Conservation (phyloP, 1,284 basidiomycete genomes). For the Puccinia triticina region DNA sequence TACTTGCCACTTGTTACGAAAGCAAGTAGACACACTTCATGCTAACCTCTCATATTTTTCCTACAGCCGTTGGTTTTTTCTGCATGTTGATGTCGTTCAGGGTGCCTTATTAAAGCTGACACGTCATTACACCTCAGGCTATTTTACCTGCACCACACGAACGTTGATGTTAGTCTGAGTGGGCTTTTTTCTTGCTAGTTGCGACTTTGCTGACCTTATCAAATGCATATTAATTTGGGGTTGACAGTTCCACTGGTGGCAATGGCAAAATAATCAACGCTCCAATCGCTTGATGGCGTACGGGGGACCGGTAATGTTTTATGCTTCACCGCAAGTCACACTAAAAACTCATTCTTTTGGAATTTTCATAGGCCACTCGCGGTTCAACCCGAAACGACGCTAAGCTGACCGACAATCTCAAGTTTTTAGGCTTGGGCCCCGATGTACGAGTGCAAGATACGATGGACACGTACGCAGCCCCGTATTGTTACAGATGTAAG, state of each 20-base stretch:
- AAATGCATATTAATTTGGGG: too few species aligned
- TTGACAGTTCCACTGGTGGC: conserved; percentile 26
- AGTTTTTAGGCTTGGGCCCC: conserved; percentile 14
- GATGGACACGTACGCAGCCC: conserved; percentile 32
- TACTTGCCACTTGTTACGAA: neutral
- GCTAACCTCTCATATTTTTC: neutral
- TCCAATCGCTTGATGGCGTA: conserved; percentile 19
- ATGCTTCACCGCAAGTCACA: neutral
- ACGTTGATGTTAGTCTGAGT: conserved; percentile 34
- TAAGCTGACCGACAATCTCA: conserved; percentile 21
- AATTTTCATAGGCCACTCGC: neutral
- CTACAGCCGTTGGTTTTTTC: conserved; percentile 31
- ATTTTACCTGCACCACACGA: conserved; percentile 42
- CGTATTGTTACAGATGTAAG: conserved; percentile 48
- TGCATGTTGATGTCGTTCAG: neutral
- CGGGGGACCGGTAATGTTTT: conserved; percentile 22
- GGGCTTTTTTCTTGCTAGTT: neutral
- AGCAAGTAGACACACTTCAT: neutral
- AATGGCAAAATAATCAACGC: conserved; percentile 23
- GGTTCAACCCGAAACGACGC: conserved; percentile 7
- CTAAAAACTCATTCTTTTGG: neutral
- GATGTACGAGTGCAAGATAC: conserved; percentile 12
- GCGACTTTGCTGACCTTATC: neutral
- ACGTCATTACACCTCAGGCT: neutral
- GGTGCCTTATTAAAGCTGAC: neutral